Conservation (phyloP, 768 basidiomycete genomes). For the Tricholoma terreum region DNA sequence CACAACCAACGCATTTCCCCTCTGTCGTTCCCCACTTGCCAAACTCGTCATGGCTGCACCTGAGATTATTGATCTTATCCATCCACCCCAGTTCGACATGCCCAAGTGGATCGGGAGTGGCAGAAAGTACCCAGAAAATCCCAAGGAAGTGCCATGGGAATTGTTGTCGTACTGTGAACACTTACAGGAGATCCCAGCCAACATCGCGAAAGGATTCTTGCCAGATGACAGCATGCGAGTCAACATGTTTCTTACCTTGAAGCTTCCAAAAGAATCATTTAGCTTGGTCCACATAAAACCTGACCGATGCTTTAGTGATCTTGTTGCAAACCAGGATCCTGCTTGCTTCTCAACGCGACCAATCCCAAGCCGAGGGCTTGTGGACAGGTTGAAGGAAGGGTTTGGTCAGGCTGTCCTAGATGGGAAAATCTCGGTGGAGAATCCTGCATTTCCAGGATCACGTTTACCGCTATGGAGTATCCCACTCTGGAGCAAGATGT, state of each 20-base stretch:
- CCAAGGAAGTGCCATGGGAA: neutral
- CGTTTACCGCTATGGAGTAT: conserved; percentile 2
- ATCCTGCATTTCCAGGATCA: neutral
- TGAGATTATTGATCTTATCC: neutral
- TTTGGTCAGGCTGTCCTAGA: conserved; percentile 4
- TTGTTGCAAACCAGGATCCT: neutral
- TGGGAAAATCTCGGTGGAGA: conserved; percentile 1
- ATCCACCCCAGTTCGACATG: neutral
- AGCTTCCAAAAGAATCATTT: neutral
- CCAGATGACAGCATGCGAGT: neutral
- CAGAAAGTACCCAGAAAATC: neutral
- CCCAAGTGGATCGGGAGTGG: neutral
- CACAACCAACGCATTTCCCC: neutral
- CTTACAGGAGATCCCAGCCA: neutral
- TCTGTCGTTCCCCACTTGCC: neutral
- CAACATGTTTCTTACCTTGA: neutral
- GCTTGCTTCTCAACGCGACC: neutral
- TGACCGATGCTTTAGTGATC: neutral
- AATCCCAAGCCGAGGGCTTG: neutral
- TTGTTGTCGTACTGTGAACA: no score
- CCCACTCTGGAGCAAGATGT: neutral
- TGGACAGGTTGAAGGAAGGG: neutral
- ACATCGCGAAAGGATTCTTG: neutral
- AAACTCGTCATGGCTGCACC: neutral
- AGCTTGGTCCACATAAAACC: neutral